Base-by-base conservation (phyloP, 495 filamentous ascomycete genomes). In the Trichoderma erinaceum region DNA sequence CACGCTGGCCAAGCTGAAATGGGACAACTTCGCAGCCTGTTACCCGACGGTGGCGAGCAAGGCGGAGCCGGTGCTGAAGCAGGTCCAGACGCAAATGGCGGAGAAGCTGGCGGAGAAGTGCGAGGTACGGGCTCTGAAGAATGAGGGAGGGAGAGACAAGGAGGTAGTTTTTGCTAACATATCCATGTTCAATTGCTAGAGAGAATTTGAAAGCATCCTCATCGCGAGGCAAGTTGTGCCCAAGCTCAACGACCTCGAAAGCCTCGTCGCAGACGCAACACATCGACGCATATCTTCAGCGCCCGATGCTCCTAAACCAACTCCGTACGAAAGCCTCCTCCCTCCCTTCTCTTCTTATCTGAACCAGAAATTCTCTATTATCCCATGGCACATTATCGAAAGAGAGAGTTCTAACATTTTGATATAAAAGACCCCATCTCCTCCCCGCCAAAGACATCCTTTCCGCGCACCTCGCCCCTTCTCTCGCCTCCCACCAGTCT, bases 201-300 rank as follows among this genome's bases (percentile, higher is more conserved):
- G 77, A 72, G 91, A 97, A 74, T 97, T 97, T 77, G 89, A 93
- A 41, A 80, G 78, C 7, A 92, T 97, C 69, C 69, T 97, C 64
- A 75, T 79, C 35, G 86, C 90, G 74, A 79, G 91, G 63, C 79
- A 87, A 64, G 93, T 93, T 0, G 84, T 97, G 3, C 70, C 78
- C 68, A 86, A 86, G 58, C 79, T 99, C 67, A 97, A 99, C 80
- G 88, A 89, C 71, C 81, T 97, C 66, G 94, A 99, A 77, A 78
- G 80, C 15, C 79, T 97, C 61, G 83, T 95, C 41, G 80, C 75
- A 25, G 92, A 92, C 52, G 94, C 92, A 3, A 80, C 82, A 32
- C 84, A 78, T 70, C 78, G 78, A 69, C 80, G 90, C 8, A 16
- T 61, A 27, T 29, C 56, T 0, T 18, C 56, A 32, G 15, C 56